Evolutionary conservation across 106 monocot genomes (phyloP), one percentile per base, ranked within the genome.

Genomic region (Apostasia ramifera): DNA sequence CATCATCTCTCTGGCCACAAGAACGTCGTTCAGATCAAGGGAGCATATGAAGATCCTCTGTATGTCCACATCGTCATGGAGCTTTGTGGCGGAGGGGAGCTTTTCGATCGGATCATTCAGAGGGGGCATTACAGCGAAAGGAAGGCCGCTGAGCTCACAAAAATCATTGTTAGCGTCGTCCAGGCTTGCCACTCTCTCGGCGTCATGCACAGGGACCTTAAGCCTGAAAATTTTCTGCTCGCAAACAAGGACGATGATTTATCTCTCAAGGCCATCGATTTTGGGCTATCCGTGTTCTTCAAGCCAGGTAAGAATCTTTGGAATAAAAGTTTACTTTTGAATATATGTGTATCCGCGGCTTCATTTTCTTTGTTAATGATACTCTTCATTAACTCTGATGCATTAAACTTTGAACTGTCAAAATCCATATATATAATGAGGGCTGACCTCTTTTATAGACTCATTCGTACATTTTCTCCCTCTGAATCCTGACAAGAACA

Each of bases 11-110:
- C 81, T 9, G 88, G 88, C 45, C 88, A 88, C 72, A 62, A 70
- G 76, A 80, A 88, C 47, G 81, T 88, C 8, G 83, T 88, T 40
- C 48, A 74, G 53, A 88, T 88, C 56, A 80, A 80, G 59, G 87
- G 78, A 1, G 87, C 87, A 11, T 88, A 88, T 54, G 87, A 88
- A 67, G 87, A 88, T 45, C 47, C 68, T 13, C 71, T 75, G 0
- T 66, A 80, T 50, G 87, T 88, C 2, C 87, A 88, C 75, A 80
- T 88, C 69, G 83, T 88, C 40, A 88, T 88, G 87, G 87, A 88
- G 78, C 60, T 83, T 5, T 88, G 87, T 59, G 77, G 61, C 1
- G 87, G 87, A 2, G 87, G 87, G 6, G 87, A 88, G 73, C 66
- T 88, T 11, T 88, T 88, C 60, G 87, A 88, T 62, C 61, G 87